Percentiles rank a stretch among this genome's conserved stretches.
Conservation (phyloP, 176 grass and related monocot genomes). For the Coix lacrymajobi region DNA sequence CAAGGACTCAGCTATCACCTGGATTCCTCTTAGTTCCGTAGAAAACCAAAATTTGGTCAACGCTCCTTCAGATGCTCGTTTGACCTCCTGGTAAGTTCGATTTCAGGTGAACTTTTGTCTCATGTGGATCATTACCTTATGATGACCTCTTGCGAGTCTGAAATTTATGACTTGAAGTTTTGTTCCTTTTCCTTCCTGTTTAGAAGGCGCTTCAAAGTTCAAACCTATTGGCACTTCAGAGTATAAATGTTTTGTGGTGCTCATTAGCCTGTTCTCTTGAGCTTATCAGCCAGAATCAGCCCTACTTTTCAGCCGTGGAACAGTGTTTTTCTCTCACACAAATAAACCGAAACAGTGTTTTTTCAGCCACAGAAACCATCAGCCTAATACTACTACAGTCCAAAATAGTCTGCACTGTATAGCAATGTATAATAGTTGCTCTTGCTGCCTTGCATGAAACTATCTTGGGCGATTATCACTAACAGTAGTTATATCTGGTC, state of each 20-base stretch:
- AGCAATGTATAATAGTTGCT: neutral
- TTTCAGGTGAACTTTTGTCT: neutral
- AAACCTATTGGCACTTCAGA: too few relatives aligned
- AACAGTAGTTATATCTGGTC: neutral
- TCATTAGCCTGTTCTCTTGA: too few relatives aligned
- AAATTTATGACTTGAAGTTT: neutral
- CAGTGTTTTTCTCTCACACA: too few relatives aligned
- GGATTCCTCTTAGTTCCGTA: slow-evolving; percentile 86
- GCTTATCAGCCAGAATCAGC: too few relatives aligned
- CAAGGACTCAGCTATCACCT: slow-evolving; percentile 67
- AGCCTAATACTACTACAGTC: neutral
- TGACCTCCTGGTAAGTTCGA: slow-evolving; percentile 71
- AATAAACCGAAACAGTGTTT: too few relatives aligned
- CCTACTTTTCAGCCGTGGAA: too few relatives aligned
- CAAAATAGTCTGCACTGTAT: neutral
- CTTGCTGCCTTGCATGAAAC: neutral
- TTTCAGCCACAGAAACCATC: too few relatives aligned
- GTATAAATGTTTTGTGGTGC: too few relatives aligned
- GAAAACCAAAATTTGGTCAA: slow-evolving; percentile 87
- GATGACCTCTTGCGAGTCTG: neutral
- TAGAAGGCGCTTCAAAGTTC: neutral
- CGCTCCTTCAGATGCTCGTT: slow-evolving; percentile 54
- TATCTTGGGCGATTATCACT: neutral
- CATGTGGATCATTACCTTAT: neutral
- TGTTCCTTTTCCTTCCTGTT: neutral